Conservation (phyloP, 768 basidiomycete species). For the Kwoniella europaea region DNA sequence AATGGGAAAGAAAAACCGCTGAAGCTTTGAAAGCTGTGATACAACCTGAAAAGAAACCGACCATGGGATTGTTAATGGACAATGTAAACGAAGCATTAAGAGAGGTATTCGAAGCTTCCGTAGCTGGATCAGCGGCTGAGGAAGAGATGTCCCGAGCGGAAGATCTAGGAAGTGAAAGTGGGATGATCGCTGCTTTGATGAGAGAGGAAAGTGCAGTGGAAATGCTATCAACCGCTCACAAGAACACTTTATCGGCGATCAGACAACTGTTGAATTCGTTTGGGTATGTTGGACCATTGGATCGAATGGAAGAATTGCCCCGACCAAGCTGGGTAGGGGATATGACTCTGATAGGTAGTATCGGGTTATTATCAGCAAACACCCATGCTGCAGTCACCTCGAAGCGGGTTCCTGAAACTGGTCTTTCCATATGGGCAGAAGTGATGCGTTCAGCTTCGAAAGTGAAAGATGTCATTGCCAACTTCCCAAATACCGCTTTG, state of each 20-base stretch:
- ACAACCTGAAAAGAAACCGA: constrained; percentile 17
- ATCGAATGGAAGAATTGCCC: constrained; percentile 44
- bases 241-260: constrained; percentile 25
- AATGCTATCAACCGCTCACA: constrained; percentile 27
- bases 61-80: constrained; percentile 40
- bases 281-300: constrained; percentile 52
- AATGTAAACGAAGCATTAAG: constrained; percentile 44
- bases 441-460: constrained; percentile 45
- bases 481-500: constrained; percentile 29
- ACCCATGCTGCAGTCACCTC: constrained; percentile 68
- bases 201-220: constrained; percentile 45
- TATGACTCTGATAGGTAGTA: constrained; percentile 76
- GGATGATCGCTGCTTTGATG: constrained; percentile 30
- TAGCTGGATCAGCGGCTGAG: constrained; percentile 47
- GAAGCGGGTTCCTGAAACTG: constrained; percentile 43
- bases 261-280: constrained; percentile 35
- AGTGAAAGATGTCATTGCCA: constrained; percentile 38
- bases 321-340: constrained; percentile 47
- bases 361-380: constrained; percentile 39
- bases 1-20: constrained; percentile 26
- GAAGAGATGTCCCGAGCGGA: constrained; percentile 46
- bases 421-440: constrained; percentile 40
- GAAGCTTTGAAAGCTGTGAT: constrained; percentile 20
- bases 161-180: constrained; percentile 30
- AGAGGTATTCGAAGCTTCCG: constrained; percentile 49